Evolutionary conservation across 2,329 filamentous ascomycete species (phyloP), one percentile per base, ranked within the genome.

Genomic region (Penicillium paneum): DNA sequence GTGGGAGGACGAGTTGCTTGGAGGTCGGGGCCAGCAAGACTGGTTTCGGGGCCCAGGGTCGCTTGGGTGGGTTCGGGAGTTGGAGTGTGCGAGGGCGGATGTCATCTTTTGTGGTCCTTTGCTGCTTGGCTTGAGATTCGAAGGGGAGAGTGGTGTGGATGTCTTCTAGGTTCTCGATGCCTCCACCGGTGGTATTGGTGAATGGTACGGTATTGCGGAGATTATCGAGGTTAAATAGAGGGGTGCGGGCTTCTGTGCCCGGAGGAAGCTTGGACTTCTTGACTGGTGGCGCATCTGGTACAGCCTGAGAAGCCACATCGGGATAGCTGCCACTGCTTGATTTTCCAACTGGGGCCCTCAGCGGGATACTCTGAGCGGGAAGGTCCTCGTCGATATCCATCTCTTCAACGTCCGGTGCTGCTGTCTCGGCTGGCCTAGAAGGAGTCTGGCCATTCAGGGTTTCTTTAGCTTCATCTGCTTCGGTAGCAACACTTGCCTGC

Each of bases 121-220:
- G 70, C 5, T 70, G 63, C 28, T 74, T 72, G 5, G 83, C 66
- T 38, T 79, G 75, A 2, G 84, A 86, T 54, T 80, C 69, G 64
- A 86, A 87, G 3, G 84, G 84, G 2, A 87, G 74, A 1, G 75
- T 79, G 8, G 76, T 74, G 38, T 73, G 74, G 36, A 87, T 71
- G 52, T 83, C 80, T 28, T 77, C 74, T 21, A 87, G 65, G 49
- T 80, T 78, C 24, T 78, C 72, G 17, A 86, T 75, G 8, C 83
- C 82, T 17, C 66, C 67, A 44, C 70, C 75, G 41, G 77, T 75
- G 7, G 76, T 68, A 39, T 71, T 67, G 1, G 74, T 69, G 45
- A 84, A 79, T 1, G 82, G 81, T 6, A 77, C 75, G 13, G 78
- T 75, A 38, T 78, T 76, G 8, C 73, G 71, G 11, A 85, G 69